phyloP scores from a whole-genome alignment of 1,284 basidiomycete genomes.

The Phaffia rhodozyma region DNA sequence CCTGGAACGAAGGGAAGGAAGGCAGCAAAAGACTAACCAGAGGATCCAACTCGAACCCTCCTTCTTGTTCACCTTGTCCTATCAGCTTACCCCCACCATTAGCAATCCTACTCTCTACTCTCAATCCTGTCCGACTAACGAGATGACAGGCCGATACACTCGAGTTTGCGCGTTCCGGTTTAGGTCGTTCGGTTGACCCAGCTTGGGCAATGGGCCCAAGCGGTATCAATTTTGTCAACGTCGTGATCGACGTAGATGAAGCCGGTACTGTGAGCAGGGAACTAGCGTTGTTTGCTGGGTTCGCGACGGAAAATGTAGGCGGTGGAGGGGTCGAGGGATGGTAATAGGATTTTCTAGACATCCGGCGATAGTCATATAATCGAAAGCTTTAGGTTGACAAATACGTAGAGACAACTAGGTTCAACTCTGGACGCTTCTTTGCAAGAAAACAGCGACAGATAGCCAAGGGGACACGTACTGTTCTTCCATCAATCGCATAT shows the following conservation, averaged over 20 bases:
- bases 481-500: slow-evolving; percentile 96
- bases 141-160: slow-evolving; percentile 23
- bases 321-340: slow-evolving; percentile 17
- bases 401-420: not conserved
- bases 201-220: slow-evolving; percentile 18
- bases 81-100: slow-evolving; percentile 33
- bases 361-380: slow-evolving; percentile 34
- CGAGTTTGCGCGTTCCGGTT: slow-evolving; percentile 25
- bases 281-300: not conserved
- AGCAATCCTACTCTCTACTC: slow-evolving; percentile 35
- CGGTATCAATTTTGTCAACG: not conserved
- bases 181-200: slow-evolving; percentile 18
- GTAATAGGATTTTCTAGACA: slow-evolving; percentile 26
- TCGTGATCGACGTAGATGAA: not conserved
- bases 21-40: not conserved
- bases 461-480: slow-evolving; percentile 49
- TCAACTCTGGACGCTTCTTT: not conserved
- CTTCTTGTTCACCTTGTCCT: not conserved
- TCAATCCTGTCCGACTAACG: slow-evolving; percentile 30
- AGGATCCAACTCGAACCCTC: slow-evolving; percentile 1
- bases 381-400: slow-evolving; percentile 29
- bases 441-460: not conserved
- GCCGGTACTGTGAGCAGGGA: not conserved
- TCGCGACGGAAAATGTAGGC: not conserved
- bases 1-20: not conserved